These are phyloP conservation scores for Pseudopediastrum boryanum DNA, from an alignment of 139 green algal genomes.

Conservation along the genomic window DNA sequence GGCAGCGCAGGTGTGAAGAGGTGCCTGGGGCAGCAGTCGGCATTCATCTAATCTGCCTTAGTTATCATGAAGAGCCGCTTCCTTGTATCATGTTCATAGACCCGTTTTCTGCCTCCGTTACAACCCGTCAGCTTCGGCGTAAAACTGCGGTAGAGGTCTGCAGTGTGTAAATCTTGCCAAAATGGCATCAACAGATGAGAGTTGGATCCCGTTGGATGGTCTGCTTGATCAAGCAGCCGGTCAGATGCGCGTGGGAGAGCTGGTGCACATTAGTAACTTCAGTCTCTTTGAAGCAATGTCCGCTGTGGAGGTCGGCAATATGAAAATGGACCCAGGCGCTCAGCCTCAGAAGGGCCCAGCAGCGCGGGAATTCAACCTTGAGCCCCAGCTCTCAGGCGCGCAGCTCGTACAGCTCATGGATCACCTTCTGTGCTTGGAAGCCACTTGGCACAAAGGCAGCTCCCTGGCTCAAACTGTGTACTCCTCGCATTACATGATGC, in stretches of 20 bases:
- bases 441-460: conserved; percentile 74
- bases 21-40: too few species aligned
- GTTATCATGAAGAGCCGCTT: too few species aligned
- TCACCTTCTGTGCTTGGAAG: conserved; percentile 64
- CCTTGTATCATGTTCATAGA: too few species aligned
- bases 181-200: too few species aligned
- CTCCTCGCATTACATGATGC: conserved; percentile 86
- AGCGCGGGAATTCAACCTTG: too few species aligned
- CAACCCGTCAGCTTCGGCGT: too few species aligned
- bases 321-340: conserved; percentile 90
- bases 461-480: conserved; percentile 85
- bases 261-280: conserved; percentile 82
- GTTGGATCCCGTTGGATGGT: conserved; percentile 14
- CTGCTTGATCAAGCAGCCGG: conserved; percentile 15
- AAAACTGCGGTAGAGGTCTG: too few species aligned
- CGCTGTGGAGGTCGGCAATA: conserved; percentile 88
- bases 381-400: conserved; percentile 21
- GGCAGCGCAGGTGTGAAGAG: too few species aligned
- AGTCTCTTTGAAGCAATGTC: conserved; percentile 90
- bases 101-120: too few species aligned
- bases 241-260: conserved; percentile 59
- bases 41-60: too few species aligned
- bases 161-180: too few species aligned
- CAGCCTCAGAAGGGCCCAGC: background rate
- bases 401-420: conserved; percentile 61